These are phyloP conservation scores for Penicillium ucsense DNA, from an alignment of 495 filamentous ascomycete species.

Conservation along the genomic window DNA sequence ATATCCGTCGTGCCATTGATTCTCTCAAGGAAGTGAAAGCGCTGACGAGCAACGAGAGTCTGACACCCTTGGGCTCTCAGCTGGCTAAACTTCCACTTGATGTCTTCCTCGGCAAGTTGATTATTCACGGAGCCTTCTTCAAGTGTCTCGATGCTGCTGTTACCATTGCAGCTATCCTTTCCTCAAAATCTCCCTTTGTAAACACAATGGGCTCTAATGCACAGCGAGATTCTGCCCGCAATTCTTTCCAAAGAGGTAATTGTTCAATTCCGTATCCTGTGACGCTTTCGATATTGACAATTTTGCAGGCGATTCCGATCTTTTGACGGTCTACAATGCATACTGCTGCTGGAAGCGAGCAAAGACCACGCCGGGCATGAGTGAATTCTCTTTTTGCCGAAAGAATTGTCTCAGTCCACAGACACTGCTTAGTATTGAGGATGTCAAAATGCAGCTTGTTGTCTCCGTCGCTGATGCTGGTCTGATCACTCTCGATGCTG, in stretches of 20 bases:
- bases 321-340: conserved; percentile 86
- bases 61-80: conserved; percentile 79
- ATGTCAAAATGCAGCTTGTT: conserved; percentile 83
- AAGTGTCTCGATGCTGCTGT: conserved; percentile 82
- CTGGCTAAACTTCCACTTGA: conserved; percentile 83
- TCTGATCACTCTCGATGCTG: conserved; percentile 59
- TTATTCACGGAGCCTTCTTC: conserved; percentile 74
- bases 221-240: conserved; percentile 67
- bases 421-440: conserved; percentile 81
- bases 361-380: conserved; percentile 52
- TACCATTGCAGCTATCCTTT: conserved; percentile 85
- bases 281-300: conserved; percentile 5
- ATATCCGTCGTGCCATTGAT: conserved; percentile 85
- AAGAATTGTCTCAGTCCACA: conserved; percentile 84
- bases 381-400: conserved; percentile 77
- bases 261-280: background rate
- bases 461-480: conserved; percentile 74
- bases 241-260: conserved; percentile 61
- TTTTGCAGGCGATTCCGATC: conserved; percentile 67
- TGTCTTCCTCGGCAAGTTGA: conserved; percentile 87
- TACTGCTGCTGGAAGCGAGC: conserved; percentile 80
- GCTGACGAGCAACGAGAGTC: conserved; percentile 65
- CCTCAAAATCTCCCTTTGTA: conserved; percentile 88
- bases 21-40: conserved; percentile 89
- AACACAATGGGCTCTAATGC: conserved; percentile 71